A percentile compares a stretch with the other conserved stretches of the same genome.
Conservation (phyloP, 192 early-diverging fungal species). For the Pecoramyces ruminantium region DNA sequence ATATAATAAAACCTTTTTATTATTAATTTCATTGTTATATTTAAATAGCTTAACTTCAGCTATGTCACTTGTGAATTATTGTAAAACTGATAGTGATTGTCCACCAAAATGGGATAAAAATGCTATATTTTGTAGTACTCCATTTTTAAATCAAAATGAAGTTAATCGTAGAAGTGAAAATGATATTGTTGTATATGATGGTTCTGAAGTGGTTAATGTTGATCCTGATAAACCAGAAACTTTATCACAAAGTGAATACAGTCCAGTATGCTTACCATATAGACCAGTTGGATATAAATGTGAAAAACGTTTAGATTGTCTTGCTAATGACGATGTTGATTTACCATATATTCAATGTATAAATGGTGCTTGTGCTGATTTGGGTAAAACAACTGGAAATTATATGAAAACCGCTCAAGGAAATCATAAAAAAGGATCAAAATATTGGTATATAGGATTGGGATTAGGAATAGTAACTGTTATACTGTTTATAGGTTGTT, state of each 20-base stretch:
- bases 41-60: too few relatives aligned
- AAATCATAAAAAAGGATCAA: neutral
- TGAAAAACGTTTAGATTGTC: neutral
- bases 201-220: neutral
- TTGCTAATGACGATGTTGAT: neutral
- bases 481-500: neutral
- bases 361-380: neutral
- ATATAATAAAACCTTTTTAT: too few relatives aligned
- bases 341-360: neutral
- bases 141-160: too few relatives aligned
- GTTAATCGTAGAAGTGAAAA: neutral
- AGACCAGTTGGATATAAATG: neutral
- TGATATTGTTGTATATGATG: neutral
- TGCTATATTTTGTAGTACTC: too few relatives aligned
- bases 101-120: too few relatives aligned
- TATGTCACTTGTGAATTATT: too few relatives aligned
- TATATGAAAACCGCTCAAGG: neutral
- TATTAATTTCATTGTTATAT: too few relatives aligned
- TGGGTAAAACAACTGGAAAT: neutral
- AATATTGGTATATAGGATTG: neutral
- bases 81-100: too few relatives aligned
- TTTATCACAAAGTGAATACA: neutral
- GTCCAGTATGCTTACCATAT: neutral
- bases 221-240: neutral
- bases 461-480: neutral